Conservation (phyloP, 1,284 basidiomycete genomes). For the Ceratobasidium sp. region DNA sequence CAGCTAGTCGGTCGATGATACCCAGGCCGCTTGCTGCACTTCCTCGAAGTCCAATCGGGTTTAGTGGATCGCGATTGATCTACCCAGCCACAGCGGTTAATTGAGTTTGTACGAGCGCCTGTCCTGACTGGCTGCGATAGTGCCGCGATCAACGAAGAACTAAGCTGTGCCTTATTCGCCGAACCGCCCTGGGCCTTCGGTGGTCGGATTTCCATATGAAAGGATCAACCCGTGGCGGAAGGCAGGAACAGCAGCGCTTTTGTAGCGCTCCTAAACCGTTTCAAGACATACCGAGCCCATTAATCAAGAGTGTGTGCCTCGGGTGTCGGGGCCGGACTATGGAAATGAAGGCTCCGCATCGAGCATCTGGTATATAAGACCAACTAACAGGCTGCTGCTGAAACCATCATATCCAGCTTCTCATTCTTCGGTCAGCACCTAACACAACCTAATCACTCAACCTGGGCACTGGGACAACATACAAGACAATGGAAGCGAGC, state of each 20-base stretch:
- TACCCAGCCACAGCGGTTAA: slow-evolving; percentile 5
- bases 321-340: neutral
- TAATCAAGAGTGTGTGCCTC: neutral
- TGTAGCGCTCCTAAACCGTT: neutral
- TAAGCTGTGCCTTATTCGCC: slow-evolving; percentile 1
- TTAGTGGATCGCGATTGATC: neutral
- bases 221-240: neutral
- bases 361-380: neutral
- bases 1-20: neutral
- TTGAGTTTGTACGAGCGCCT: neutral
- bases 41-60: neutral
- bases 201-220: neutral
- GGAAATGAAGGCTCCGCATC: neutral
- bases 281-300: neutral
- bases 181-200: slow-evolving; percentile 4
- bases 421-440: too few species aligned
- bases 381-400: neutral
- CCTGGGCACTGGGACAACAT: neutral
- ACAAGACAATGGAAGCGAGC: neutral
- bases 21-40: neutral
- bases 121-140: neutral
- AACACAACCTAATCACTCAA: too few species aligned
- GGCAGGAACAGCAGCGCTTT: neutral
- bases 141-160: neutral
- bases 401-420: neutral